Percentiles rank a stretch among this genome's conserved stretches.
These are phyloP conservation scores for Hypoxylon subgilvum DNA, from an alignment of 495 filamentous ascomycete genomes.

Conservation along the genomic window DNA sequence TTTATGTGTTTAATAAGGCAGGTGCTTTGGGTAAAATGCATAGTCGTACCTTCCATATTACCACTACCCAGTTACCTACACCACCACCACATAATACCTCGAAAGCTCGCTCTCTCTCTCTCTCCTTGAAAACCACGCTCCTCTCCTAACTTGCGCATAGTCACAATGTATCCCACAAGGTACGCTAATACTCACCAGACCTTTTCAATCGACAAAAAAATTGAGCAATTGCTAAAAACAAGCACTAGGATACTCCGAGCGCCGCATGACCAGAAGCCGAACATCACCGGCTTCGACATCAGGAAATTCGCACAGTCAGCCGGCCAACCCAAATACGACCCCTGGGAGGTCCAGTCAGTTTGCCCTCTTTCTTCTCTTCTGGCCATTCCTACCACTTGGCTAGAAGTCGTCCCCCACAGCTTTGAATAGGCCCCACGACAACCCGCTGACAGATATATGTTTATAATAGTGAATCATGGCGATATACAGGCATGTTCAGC, in stretches of 20 bases:
- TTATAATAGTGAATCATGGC: constrained; percentile 83
- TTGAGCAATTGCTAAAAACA: constrained; percentile 6
- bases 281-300: constrained; percentile 86
- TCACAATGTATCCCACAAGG: constrained; percentile 55
- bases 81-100: no score
- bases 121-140: not conserved
- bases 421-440: constrained; percentile 6
- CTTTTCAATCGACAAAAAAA: not conserved
- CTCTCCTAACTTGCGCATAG: not conserved
- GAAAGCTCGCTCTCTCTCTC: not conserved
- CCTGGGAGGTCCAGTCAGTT: constrained; percentile 79
- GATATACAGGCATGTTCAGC: constrained; percentile 84
- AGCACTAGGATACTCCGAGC: constrained; percentile 49
- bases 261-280: constrained; percentile 53
- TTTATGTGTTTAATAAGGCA: no score
- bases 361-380: constrained; percentile 31
- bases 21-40: no score
- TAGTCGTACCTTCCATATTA: no score
- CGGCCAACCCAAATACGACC: constrained; percentile 74
- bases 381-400: not conserved
- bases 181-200: constrained; percentile 24
- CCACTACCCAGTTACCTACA: no score
- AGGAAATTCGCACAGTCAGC: constrained; percentile 72
- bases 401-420: constrained; percentile 10
- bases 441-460: constrained; percentile 14